Conservation (phyloP, 202 grass and related monocot species). For the Carex sylvatica region DNA sequence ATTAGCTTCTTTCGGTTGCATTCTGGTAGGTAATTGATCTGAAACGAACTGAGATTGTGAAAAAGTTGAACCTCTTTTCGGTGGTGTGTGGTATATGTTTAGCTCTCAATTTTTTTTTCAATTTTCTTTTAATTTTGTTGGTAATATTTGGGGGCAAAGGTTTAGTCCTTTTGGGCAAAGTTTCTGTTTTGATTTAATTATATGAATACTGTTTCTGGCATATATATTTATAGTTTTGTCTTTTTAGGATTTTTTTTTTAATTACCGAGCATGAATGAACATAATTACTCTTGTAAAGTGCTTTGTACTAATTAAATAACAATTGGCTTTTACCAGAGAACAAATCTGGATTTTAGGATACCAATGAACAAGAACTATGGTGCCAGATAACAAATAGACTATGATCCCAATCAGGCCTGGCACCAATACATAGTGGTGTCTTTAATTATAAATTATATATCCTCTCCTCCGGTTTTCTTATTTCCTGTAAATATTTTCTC, state of each 20-base stretch:
- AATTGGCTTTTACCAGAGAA: neutral
- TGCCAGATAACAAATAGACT: neutral
- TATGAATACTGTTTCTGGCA: neutral
- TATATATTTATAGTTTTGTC: neutral
- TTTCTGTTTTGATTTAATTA: neutral
- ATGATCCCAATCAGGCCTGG: neutral
- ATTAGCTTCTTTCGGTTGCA: neutral
- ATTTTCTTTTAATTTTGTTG: neutral
- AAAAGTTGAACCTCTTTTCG: neutral
- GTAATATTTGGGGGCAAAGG: neutral
- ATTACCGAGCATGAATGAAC: neutral
- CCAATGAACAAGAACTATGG: neutral
- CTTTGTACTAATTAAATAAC: neutral
- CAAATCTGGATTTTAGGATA: neutral
- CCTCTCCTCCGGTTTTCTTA: neutral
- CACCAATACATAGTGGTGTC: neutral
- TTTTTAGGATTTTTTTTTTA: neutral
- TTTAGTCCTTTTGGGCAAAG: neutral
- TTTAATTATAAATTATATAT: neutral
- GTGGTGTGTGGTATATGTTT: neutral
- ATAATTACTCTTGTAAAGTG: neutral
- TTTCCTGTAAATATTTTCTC: neutral
- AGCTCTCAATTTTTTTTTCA: neutral
- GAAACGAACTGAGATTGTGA: neutral
- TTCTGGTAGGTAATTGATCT: neutral